Evolutionary conservation across 805 yeast species (phyloP).

Genomic region (Saccharomycopsis sp.): DNA sequence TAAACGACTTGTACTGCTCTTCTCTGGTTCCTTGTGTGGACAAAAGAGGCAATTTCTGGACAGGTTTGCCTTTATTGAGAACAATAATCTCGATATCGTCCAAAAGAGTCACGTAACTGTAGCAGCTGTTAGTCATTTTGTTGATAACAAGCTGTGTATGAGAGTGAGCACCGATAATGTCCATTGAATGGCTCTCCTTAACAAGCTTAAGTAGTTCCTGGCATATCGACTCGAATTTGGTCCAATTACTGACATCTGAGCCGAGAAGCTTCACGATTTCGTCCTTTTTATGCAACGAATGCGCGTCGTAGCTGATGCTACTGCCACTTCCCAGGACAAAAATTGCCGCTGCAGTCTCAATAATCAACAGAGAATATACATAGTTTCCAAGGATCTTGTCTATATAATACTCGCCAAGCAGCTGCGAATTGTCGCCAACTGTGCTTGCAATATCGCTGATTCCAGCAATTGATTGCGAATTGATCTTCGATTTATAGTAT

Average conservation of each 20-base stretch:
- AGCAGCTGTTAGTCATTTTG: slow-evolving; percentile 34
- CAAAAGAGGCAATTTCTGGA: slow-evolving; percentile 25
- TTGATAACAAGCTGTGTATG: slow-evolving; percentile 32
- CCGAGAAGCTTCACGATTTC: slow-evolving; percentile 23
- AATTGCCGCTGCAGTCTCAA: slow-evolving; percentile 47
- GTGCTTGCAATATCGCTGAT: slow-evolving; percentile 21
- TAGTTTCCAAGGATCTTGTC: slow-evolving; percentile 44
- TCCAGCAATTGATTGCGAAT: not conserved
- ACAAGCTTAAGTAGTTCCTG: slow-evolving; percentile 52
- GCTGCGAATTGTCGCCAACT: slow-evolving; percentile 26
- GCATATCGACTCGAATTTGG: slow-evolving; percentile 63
- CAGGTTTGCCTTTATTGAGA: slow-evolving; percentile 29
- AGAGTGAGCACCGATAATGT: not conserved
- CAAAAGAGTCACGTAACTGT: slow-evolving; percentile 4
- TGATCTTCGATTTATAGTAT: slow-evolving; percentile 24
- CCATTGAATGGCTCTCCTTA: slow-evolving; percentile 5
- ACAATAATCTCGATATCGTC: slow-evolving; percentile 31
- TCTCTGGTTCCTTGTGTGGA: slow-evolving; percentile 23
- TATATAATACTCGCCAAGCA: slow-evolving; percentile 35
- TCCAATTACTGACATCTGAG: slow-evolving; percentile 46
- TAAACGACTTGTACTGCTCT: slow-evolving; percentile 25
- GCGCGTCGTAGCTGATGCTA: not conserved
- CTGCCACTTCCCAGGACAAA: slow-evolving; percentile 39
- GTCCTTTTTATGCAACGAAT: not conserved
- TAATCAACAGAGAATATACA: slow-evolving; percentile 40